These are phyloP conservation scores for Euphorbia corollata DNA, from an alignment of 441 rosid genomes.

Conservation along the genomic window DNA sequence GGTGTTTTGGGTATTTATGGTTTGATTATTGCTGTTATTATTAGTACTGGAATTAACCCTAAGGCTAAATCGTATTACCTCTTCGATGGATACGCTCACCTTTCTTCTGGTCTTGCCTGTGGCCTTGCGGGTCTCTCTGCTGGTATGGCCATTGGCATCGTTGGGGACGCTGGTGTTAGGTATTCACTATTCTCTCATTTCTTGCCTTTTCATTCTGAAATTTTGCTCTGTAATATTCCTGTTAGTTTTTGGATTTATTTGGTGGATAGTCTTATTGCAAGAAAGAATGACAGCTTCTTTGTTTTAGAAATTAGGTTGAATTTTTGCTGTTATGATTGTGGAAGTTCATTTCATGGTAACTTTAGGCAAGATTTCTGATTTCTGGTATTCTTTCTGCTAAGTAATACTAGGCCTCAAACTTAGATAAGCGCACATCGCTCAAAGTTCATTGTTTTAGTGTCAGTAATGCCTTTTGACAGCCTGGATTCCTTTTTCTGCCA, in stretches of 20 bases:
- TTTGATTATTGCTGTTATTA: conserved; percentile 73
- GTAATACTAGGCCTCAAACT: not conserved
- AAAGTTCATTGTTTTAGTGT: not conserved
- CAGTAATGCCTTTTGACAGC: not conserved
- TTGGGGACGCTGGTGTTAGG: conserved; percentile 82
- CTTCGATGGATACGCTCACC: conserved; percentile 42
- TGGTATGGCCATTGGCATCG: conserved; percentile 78
- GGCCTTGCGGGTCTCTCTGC: conserved; percentile 71
- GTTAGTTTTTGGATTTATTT: not conserved
- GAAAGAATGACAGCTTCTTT: not conserved
- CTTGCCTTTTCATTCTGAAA: conserved; percentile 11
- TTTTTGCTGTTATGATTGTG: not conserved
- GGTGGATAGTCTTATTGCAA: not conserved
- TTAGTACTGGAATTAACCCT: conserved; percentile 71
- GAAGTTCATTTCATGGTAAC: not conserved
- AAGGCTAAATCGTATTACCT: conserved; percentile 22
- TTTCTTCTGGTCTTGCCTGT: conserved; percentile 42
- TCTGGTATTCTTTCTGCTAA: conserved; percentile 1
- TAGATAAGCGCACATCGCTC: not conserved
- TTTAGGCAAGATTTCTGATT: not conserved
- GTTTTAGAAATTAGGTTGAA: conserved; percentile 1
- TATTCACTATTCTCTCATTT: conserved; percentile 17
- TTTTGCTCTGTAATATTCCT: conserved; percentile 7
- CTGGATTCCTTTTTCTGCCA: not conserved
- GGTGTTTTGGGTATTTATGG: conserved; percentile 83